Conservation (phyloP, 1,284 basidiomycete species). For the Sphagnurus paluster region DNA sequence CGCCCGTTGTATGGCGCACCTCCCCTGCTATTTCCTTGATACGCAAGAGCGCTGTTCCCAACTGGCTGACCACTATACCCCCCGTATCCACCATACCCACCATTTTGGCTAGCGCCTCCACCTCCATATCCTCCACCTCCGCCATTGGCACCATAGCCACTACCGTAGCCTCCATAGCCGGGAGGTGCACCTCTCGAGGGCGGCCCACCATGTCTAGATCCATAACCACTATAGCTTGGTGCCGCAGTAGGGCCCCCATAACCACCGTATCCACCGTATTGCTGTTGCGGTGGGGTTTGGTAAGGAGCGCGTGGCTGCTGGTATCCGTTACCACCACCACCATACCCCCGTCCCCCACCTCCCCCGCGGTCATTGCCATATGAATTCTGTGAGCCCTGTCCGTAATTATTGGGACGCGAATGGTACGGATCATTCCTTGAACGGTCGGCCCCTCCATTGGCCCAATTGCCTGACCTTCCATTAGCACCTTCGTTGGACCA, state of each 20-base stretch:
- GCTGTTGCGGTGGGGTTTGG: conserved; percentile 23
- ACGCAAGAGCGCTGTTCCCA: conserved; percentile 16
- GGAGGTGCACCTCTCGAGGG: conserved; percentile 14
- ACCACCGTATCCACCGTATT: conserved; percentile 30
- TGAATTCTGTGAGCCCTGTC: conserved; percentile 20
- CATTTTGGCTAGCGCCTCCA: conserved; percentile 13
- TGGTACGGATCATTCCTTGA: conserved; percentile 23
- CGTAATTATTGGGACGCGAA: conserved; percentile 20
- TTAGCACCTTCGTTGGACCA: conserved; percentile 29
- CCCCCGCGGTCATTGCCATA: conserved; percentile 20
- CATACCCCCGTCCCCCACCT: conserved; percentile 29
- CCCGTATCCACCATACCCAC: conserved; percentile 15
- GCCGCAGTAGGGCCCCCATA: conserved; percentile 22
- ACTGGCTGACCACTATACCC: conserved; percentile 22
- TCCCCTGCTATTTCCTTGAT: conserved; percentile 23
- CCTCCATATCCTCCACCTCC: conserved; percentile 1
- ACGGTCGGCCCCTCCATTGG: conserved; percentile 22
- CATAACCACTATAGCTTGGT: conserved; percentile 22
- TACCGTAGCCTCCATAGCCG: conserved; percentile 21
- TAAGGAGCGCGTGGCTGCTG: conserved; percentile 31
- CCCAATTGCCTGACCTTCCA: conserved; percentile 25
- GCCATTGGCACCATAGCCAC: not conserved
- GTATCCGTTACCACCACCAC: conserved; percentile 29
- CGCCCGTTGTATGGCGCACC: conserved; percentile 23
- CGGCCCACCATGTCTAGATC: conserved; percentile 17